Percentiles rank a stretch among this genome's conserved stretches.
Evolutionary conservation across 2,329 filamentous ascomycete genomes (phyloP).

Genomic region (Dryadomyces quercivorus): DNA sequence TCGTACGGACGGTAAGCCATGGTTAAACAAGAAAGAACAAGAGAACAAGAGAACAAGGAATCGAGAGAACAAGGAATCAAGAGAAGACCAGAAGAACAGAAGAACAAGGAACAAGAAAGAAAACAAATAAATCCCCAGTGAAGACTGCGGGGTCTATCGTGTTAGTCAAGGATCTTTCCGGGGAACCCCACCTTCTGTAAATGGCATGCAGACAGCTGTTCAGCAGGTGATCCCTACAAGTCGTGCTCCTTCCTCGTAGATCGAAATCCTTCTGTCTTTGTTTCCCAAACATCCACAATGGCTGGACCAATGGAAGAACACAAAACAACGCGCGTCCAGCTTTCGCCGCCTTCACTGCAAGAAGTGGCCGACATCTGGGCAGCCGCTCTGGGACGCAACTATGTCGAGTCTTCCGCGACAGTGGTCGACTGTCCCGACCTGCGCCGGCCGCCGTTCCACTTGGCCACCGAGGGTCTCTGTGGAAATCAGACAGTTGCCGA

Average conservation of each 20-base stretch:
- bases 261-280: not conserved
- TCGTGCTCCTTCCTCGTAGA: too few relatives aligned
- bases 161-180: too few relatives aligned
- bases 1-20: constrained; percentile 1
- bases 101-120: not conserved
- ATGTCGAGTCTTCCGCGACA: not conserved
- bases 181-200: too few relatives aligned
- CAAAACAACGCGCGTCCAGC: not conserved
- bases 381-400: not conserved
- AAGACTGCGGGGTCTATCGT: too few relatives aligned
- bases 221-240: not conserved
- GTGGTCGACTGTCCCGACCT: constrained; percentile 21
- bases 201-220: too few relatives aligned
- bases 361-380: not conserved
- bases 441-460: constrained; percentile 21
- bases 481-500: constrained; percentile 28
- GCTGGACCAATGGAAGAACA: not conserved
- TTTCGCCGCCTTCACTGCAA: not conserved
- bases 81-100: too few relatives aligned
- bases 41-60: not conserved
- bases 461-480: constrained; percentile 26
- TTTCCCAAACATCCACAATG: not conserved
- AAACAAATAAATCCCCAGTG: too few relatives aligned
- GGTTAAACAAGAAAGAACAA: not conserved
- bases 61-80: not conserved